Evolutionary conservation across 441 rosid species (phyloP).

Genomic region (Brassica hybrid): DNA sequence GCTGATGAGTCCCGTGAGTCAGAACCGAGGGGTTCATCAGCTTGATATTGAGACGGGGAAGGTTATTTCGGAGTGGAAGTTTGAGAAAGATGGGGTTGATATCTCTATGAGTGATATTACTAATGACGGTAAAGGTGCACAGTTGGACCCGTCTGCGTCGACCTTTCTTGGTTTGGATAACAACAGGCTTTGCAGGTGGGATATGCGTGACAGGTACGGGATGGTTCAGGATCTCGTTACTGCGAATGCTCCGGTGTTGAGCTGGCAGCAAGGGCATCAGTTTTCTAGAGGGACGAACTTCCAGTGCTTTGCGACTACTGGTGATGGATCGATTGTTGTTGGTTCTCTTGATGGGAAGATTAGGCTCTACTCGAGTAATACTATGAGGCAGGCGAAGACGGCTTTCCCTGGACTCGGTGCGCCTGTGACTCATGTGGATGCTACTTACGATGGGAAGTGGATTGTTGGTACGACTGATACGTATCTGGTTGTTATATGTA

Average conservation of each 20-base stretch:
- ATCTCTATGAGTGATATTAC: conserved; percentile 90
- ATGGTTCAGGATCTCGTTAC: conserved; percentile 87
- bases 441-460: conserved; percentile 96
- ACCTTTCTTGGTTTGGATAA: conserved; percentile 94
- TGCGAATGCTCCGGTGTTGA: conserved; percentile 40
- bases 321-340: conserved; percentile 93
- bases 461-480: conserved; percentile 96
- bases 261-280: conserved; percentile 77
- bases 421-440: conserved; percentile 92
- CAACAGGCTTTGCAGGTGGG: conserved; percentile 97
- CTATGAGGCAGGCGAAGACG: conserved; percentile 96
- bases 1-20: conserved; percentile 88
- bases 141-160: conserved; percentile 95
- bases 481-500: conserved; percentile 59
- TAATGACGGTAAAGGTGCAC: conserved; percentile 92
- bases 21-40: conserved; percentile 79
- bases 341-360: conserved; percentile 97
- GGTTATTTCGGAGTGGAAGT: conserved; percentile 88
- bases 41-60: conserved; percentile 96
- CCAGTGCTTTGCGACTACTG: conserved; percentile 93
- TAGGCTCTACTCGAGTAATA: conserved; percentile 73
- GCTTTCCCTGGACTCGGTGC: conserved; percentile 99
- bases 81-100: conserved; percentile 93
- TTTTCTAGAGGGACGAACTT: conserved; percentile 95
- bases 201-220: conserved; percentile 87